A percentile compares a stretch with the other conserved stretches of the same genome.
These are phyloP conservation scores for Suillus paluster DNA, from an alignment of 768 basidiomycete species.

Conservation along the genomic window DNA sequence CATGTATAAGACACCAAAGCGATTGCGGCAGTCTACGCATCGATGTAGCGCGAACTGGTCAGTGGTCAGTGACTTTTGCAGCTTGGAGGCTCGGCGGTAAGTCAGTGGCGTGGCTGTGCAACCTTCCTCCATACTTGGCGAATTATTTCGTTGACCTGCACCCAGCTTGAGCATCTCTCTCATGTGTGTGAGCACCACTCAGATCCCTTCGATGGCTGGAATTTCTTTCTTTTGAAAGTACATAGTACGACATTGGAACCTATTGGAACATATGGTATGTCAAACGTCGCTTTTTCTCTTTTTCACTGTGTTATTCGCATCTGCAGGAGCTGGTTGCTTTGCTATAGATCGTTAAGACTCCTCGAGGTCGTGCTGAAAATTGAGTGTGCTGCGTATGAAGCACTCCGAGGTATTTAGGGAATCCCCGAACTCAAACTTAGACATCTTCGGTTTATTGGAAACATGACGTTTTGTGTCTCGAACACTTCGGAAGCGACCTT, in stretches of 20 bases:
- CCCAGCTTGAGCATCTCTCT: too few relatives aligned
- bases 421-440: too few relatives aligned
- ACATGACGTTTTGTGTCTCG: too few relatives aligned
- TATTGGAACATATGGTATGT: too few relatives aligned
- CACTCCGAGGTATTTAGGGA: too few relatives aligned
- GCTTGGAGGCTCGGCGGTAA: not conserved
- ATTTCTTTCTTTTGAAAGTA: not conserved
- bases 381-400: not conserved
- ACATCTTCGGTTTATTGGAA: too few relatives aligned
- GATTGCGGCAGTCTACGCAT: slow-evolving; percentile 6
- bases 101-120: not conserved
- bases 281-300: not conserved
- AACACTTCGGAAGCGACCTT: too few relatives aligned
- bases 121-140: too few relatives aligned
- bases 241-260: too few relatives aligned
- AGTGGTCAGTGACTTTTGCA: not conserved
- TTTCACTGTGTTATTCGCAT: not conserved
- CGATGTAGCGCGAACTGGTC: not conserved
- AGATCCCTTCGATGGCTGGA: not conserved
- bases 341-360: too few relatives aligned
- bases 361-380: not conserved
- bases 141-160: not conserved
- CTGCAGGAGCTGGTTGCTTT: not conserved
- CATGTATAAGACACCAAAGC: slow-evolving; percentile 11
- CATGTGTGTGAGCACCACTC: not conserved